Evolutionary conservation across 1,139 yeast genomes (phyloP).

Genomic region (Geotrichum carabidarum): DNA sequence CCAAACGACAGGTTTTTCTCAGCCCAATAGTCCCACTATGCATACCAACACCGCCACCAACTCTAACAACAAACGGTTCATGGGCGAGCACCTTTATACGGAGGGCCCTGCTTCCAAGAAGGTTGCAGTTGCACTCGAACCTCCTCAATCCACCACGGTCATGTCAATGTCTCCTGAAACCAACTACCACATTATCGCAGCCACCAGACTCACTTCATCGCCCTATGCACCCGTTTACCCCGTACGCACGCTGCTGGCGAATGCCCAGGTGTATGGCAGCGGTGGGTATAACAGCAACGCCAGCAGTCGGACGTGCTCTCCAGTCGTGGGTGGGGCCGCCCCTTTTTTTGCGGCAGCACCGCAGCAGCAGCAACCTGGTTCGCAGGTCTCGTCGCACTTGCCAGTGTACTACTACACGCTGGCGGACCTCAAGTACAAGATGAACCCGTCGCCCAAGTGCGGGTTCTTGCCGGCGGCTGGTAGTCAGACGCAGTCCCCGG

Average conservation of each 20-base stretch:
- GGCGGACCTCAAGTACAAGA: slow-evolving; percentile 10
- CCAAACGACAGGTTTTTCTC: neutral
- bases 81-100: neutral
- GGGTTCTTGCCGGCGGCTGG: slow-evolving; percentile 7
- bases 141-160: neutral
- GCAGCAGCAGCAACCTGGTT: neutral
- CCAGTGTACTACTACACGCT: slow-evolving; percentile 11
- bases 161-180: too few species aligned
- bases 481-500: slow-evolving; percentile 6
- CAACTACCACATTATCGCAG: neutral
- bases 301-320: neutral
- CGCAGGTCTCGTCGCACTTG: neutral
- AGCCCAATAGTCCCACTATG: neutral
- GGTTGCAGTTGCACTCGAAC: neutral
- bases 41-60: neutral
- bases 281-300: neutral
- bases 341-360: neutral
- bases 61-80: neutral
- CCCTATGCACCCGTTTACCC: slow-evolving; percentile 18
- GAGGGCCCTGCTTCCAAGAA: neutral
- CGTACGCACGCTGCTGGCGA: slow-evolving; percentile 9
- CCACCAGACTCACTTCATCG: slow-evolving; percentile 7
- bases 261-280: neutral
- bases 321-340: neutral
- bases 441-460: slow-evolving; percentile 12